A percentile compares a stretch with the other conserved stretches of the same genome.
Conservation (phyloP, 768 basidiomycete genomes). For the Gloeostereum incarnatum region DNA sequence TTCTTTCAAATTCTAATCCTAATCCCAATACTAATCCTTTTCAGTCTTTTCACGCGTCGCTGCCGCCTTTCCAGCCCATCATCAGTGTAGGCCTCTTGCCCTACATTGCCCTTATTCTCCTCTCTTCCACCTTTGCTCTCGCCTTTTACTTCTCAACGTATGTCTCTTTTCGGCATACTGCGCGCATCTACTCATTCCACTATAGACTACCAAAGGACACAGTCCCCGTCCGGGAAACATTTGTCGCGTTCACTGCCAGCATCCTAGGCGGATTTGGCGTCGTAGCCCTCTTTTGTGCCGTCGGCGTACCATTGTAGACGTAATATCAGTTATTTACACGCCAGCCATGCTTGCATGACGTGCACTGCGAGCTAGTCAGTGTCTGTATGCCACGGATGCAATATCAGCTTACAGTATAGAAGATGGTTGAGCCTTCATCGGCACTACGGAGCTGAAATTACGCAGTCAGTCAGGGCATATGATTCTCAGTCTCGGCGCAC, state of each 20-base stretch:
- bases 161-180: constrained; percentile 16
- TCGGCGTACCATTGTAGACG: constrained; percentile 71
- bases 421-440: constrained; percentile 90
- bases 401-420: constrained; percentile 70
- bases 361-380: constrained; percentile 40
- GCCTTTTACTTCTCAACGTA: constrained; percentile 89
- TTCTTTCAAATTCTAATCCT: not conserved
- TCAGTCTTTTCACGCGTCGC: constrained; percentile 49
- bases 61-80: constrained; percentile 65
- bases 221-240: constrained; percentile 52
- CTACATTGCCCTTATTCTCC: constrained; percentile 63
- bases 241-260: constrained; percentile 66
- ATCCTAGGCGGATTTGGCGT: constrained; percentile 81
- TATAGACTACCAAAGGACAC: constrained; percentile 69
- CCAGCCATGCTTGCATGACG: constrained; percentile 72
- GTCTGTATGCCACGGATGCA: constrained; percentile 4
- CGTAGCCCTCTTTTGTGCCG: constrained; percentile 81
- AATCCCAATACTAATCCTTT: not conserved
- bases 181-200: constrained; percentile 6
- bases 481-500: constrained; percentile 10
- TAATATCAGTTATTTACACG: constrained; percentile 75
- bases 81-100: constrained; percentile 64
- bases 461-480: not conserved
- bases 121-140: constrained; percentile 71
- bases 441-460: constrained; percentile 66